Evolutionary conservation across 2,329 filamentous ascomycete genomes (phyloP).

Genomic region (Sarocladium strictum): DNA sequence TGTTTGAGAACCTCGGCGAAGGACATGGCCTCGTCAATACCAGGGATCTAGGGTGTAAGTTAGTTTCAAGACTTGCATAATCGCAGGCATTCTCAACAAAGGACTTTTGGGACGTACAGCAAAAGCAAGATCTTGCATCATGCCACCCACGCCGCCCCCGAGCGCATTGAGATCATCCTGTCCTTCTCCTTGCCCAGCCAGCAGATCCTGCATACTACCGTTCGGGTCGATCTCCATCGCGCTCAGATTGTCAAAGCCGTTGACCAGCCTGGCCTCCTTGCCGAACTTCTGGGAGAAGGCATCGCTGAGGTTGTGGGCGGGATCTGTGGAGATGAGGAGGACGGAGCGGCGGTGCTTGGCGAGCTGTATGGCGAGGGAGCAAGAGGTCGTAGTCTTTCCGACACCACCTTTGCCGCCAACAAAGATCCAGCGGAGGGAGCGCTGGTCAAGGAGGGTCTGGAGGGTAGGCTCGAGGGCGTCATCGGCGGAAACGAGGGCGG

Average conservation of each 20-base stretch:
- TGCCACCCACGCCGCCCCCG: constrained; percentile 72
- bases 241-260: constrained; percentile 88
- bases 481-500: constrained; percentile 41
- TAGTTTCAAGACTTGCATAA: background rate
- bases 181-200: constrained; percentile 71
- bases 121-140: constrained; percentile 99
- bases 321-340: constrained; percentile 95
- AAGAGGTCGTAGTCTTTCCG: constrained; percentile 98
- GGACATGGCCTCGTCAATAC: constrained; percentile 99
- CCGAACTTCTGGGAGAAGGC: constrained; percentile 99
- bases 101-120: constrained; percentile 64
- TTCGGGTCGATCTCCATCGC: constrained; percentile 99
- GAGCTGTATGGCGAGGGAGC: constrained; percentile 95
- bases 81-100: no score
- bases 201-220: constrained; percentile 90
- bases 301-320: constrained; percentile 95
- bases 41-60: constrained; percentile 66
- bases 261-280: constrained; percentile 89
- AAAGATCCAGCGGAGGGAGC: constrained; percentile 96
- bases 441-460: constrained; percentile 91
- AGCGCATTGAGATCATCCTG: constrained; percentile 62
- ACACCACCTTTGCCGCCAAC: constrained; percentile 98
- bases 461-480: constrained; percentile 86
- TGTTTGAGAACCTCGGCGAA: constrained; percentile 99
- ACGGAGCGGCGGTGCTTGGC: constrained; percentile 92